Percentiles rank a stretch among this genome's conserved stretches.
phyloP scores from a whole-genome alignment of 2,329 filamentous ascomycete species.

The Colletotrichum melonis region DNA sequence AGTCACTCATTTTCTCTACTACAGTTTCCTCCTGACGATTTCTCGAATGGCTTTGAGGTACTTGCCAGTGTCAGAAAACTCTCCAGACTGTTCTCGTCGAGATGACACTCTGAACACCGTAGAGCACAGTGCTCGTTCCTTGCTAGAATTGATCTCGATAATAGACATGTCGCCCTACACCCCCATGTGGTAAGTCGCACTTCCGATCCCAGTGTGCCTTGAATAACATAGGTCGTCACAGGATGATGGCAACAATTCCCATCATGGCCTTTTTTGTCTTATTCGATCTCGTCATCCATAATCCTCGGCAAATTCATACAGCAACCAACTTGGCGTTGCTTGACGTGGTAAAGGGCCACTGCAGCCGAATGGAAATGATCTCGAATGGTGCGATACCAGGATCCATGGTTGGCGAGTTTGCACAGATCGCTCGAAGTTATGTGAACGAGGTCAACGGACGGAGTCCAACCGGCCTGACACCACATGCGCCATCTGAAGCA shows the following conservation, averaged over 20 bases:
- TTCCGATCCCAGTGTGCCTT: no score
- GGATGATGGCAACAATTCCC: constrained; percentile 47
- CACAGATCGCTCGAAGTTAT: constrained; percentile 53
- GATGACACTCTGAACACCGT: constrained; percentile 36
- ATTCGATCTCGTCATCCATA: constrained; percentile 53
- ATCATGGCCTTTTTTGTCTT: constrained; percentile 51
- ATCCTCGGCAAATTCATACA: constrained; percentile 44
- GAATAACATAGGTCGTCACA: constrained; percentile 2
- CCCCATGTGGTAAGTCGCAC: constrained; percentile 40
- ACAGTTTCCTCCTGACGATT: constrained; percentile 43
- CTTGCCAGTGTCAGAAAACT: constrained; percentile 26
- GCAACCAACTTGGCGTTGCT: constrained; percentile 50
- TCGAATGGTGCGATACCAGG: constrained; percentile 48
- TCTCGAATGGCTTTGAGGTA: constrained; percentile 41
- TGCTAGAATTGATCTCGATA: constrained; percentile 42
- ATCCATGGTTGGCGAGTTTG: constrained; percentile 51
- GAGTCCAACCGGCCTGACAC: neutral
- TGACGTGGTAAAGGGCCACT: constrained; percentile 53
- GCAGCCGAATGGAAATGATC: constrained; percentile 52
- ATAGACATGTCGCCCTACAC: constrained; percentile 45
- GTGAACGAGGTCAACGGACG: constrained; percentile 40
- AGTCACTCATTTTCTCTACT: constrained; percentile 42
- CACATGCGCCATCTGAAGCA: neutral
- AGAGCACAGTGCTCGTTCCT: constrained; percentile 39
- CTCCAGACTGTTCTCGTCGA: constrained; percentile 26